Evolutionary conservation across 129 eudicot species (phyloP).

Genomic region (Glebionis coronaria): DNA sequence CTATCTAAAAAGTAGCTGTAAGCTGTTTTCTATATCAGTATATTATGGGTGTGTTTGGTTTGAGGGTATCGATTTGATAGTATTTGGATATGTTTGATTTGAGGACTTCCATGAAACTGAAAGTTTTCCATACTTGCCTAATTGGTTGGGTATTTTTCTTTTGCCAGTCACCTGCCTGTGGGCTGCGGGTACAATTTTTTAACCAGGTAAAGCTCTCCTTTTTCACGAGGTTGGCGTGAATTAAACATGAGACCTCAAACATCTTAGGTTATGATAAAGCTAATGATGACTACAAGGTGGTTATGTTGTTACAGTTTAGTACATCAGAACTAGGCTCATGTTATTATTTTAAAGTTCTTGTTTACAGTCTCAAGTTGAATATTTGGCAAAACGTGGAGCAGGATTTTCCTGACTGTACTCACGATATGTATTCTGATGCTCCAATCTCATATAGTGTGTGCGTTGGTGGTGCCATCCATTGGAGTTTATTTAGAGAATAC

Average conservation of each 20-base stretch:
- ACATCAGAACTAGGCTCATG: background rate
- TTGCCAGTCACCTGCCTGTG: too few species aligned
- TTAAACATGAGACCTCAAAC: too few species aligned
- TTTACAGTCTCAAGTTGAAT: conserved; percentile 23
- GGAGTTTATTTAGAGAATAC: background rate
- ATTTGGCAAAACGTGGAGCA: conserved; percentile 18
- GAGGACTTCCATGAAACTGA: too few species aligned
- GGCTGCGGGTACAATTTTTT: too few species aligned
- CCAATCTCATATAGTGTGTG: conserved; percentile 1
- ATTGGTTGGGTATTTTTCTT: too few species aligned
- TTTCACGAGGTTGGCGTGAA: background rate
- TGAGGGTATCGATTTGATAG: too few species aligned
- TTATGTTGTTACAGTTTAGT: conserved; percentile 11
- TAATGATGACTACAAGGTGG: conserved; percentile 19
- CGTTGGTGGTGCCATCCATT: conserved; percentile 17
- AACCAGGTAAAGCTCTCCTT: too few species aligned
- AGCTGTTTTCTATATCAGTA: too few species aligned
- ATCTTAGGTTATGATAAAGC: conserved; percentile 23
- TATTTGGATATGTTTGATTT: too few species aligned
- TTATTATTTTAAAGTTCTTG: conserved; percentile 6
- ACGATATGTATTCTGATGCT: background rate
- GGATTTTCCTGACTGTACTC: conserved; percentile 17
- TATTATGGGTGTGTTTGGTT: too few species aligned
- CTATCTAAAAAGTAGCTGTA: too few species aligned
- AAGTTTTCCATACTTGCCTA: too few species aligned